phyloP scores from a whole-genome alignment of 805 yeast species.

The Kregervanrija fluxuum region DNA sequence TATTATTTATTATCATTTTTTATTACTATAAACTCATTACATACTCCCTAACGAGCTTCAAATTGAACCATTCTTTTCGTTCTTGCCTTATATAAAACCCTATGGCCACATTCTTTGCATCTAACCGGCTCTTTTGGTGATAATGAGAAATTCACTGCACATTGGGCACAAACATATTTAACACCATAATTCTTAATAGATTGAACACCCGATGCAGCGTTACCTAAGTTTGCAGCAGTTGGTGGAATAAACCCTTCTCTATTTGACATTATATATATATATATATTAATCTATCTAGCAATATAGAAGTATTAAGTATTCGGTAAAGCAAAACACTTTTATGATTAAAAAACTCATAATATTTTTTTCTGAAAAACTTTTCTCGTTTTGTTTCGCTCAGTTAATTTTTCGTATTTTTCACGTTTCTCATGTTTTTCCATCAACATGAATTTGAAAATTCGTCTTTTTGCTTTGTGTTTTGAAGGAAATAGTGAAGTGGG shows the following conservation, averaged over 20 bases:
- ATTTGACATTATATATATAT: slow-evolving; percentile 16
- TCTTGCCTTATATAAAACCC: slow-evolving; percentile 94
- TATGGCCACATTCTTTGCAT: slow-evolving; percentile 97
- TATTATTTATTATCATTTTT: no score
- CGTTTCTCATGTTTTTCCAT: no score
- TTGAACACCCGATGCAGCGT: slow-evolving; percentile 78
- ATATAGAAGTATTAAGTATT: no score
- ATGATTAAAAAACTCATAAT: no score
- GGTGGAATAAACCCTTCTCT: slow-evolving; percentile 90
- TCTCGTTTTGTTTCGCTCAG: no score
- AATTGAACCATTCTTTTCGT: slow-evolving; percentile 94
- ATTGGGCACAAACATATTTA: slow-evolving; percentile 92
- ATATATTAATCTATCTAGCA: neutral
- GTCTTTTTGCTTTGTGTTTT: no score
- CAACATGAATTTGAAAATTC: no score
- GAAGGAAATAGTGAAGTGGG: no score
- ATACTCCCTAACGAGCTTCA: slow-evolving; percentile 53
- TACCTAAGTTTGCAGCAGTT: slow-evolving; percentile 62
- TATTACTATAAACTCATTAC: no score
- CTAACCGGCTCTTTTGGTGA: slow-evolving; percentile 94
- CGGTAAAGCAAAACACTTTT: no score
- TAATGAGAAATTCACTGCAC: slow-evolving; percentile 82
- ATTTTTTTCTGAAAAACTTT: no score
- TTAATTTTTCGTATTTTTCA: no score
- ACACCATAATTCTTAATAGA: slow-evolving; percentile 70